Conservation (phyloP, 768 basidiomycete species). For the Cubamyces lactineus region DNA sequence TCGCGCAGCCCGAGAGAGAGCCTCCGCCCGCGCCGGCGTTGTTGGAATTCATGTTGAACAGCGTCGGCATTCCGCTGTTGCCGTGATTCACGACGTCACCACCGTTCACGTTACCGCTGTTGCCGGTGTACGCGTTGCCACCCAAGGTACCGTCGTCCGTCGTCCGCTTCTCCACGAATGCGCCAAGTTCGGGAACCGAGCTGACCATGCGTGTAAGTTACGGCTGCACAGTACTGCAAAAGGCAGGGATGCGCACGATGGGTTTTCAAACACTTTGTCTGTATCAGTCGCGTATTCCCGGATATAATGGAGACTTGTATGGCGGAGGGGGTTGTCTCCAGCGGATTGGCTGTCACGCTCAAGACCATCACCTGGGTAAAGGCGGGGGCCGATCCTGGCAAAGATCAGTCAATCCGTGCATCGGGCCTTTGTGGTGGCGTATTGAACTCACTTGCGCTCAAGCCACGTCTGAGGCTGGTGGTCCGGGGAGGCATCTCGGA, state of each 20-base stretch:
- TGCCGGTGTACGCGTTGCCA: slow-evolving; percentile 34
- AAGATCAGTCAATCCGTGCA: not conserved
- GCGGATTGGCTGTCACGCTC: too few species aligned
- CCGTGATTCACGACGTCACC: slow-evolving; percentile 28
- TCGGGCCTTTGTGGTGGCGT: too few species aligned
- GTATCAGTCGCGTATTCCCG: too few species aligned
- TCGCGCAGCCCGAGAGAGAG: slow-evolving; percentile 33
- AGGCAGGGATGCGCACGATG: too few species aligned
- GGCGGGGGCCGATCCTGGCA: slow-evolving; percentile 2
- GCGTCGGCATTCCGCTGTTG: slow-evolving; percentile 30
- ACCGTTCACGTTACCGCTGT: slow-evolving; percentile 30
- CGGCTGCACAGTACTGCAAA: too few species aligned
- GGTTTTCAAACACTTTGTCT: too few species aligned
- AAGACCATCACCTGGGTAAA: slow-evolving; percentile 10
- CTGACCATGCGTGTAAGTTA: too few species aligned
- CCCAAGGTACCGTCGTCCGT: slow-evolving; percentile 30
- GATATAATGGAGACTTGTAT: too few species aligned
- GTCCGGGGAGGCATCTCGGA: slow-evolving; percentile 11
- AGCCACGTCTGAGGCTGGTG: slow-evolving; percentile 6
- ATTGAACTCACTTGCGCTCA: slow-evolving; percentile 8
- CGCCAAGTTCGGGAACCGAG: not conserved
- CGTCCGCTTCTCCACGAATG: slow-evolving; percentile 21
- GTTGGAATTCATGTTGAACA: slow-evolving; percentile 38
- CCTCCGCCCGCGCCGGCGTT: slow-evolving; percentile 36
- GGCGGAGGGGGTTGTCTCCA: too few species aligned